Evolutionary conservation across 768 basidiomycete genomes (phyloP).

Genomic region (Leccinum sublutescens): DNA sequence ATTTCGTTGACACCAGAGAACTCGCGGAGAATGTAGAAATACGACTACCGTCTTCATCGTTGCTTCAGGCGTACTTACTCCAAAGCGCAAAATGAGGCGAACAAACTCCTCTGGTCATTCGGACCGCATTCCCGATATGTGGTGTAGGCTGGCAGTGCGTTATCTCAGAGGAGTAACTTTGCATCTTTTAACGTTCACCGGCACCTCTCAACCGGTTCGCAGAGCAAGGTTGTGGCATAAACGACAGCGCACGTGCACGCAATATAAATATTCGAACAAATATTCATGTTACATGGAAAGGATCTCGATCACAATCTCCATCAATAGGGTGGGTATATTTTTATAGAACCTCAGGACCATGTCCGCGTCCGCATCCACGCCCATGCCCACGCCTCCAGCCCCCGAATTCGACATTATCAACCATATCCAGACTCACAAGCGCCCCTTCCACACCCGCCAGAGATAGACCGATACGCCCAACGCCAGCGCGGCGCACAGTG

Average conservation of each 20-base stretch:
- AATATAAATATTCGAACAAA: background rate
- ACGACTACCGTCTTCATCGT: too few relatives aligned
- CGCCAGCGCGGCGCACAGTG: conserved; percentile 43
- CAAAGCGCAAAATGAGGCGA: background rate
- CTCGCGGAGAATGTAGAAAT: background rate
- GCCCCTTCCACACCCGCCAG: conserved; percentile 63
- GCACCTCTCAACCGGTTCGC: background rate
- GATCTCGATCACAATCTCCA: background rate
- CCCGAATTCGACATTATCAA: background rate
- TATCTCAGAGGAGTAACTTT: background rate
- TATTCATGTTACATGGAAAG: background rate
- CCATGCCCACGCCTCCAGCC: background rate
- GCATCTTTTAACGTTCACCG: background rate
- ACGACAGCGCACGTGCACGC: background rate
- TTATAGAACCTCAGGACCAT: background rate
- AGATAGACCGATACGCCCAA: conserved; percentile 45
- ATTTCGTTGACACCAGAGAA: too few relatives aligned
- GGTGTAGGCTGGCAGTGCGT: background rate
- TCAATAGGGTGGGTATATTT: too few relatives aligned
- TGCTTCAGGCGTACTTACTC: background rate
- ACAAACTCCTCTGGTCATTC: background rate
- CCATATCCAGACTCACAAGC: conserved; percentile 35
- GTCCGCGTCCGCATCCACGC: background rate
- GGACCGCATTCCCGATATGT: background rate
- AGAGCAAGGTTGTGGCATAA: background rate